phyloP scores from a whole-genome alignment of 306 rosid genomes.

The Luffa acutangula region DNA sequence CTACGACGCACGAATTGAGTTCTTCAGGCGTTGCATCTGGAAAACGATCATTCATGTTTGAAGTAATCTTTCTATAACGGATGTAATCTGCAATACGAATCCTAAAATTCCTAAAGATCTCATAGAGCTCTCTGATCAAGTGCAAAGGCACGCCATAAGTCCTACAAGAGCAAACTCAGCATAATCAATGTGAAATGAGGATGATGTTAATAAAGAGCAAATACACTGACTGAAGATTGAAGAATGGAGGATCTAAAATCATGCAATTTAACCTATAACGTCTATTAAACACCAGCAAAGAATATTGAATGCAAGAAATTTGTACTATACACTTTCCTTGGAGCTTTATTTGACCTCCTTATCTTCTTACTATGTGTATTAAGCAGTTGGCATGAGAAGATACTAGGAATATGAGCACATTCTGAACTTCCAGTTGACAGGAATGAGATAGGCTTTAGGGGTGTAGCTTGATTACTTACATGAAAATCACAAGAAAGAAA shows the following conservation, averaged over 20 bases:
- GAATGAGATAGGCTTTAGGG: neutral
- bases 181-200: conserved; percentile 9
- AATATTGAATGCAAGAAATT: neutral
- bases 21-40: conserved; percentile 97
- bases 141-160: conserved; percentile 93
- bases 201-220: neutral
- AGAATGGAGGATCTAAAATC: neutral
- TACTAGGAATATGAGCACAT: neutral
- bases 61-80: conserved; percentile 92
- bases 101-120: conserved; percentile 94
- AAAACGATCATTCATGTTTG: conserved; percentile 97
- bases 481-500: conserved; percentile 88
- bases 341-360: neutral
- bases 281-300: neutral
- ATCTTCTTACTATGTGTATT: neutral
- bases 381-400: neutral
- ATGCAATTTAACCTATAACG: neutral
- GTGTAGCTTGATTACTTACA: conserved; percentile 44
- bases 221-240: neutral
- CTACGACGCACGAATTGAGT: conserved; percentile 68
- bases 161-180: conserved; percentile 28
- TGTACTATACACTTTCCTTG: neutral
- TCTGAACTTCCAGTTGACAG: neutral
- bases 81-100: conserved; percentile 78
- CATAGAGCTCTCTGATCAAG: conserved; percentile 93